phyloP scores from a whole-genome alignment of 78 protist species.

The Monocercomonoides exilis region DNA sequence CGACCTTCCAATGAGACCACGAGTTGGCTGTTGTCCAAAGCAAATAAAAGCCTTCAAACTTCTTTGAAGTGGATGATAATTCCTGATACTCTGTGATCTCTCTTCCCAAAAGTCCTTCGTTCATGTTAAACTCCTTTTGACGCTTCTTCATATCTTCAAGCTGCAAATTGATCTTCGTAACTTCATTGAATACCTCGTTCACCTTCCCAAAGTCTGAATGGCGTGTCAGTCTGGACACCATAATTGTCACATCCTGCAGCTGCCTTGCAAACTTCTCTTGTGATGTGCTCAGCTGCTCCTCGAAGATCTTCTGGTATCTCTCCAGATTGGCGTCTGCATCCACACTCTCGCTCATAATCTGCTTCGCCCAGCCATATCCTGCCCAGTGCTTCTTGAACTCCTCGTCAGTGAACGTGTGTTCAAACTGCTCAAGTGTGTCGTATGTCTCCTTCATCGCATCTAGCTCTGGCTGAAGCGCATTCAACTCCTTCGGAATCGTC shows the following conservation, averaged over 20 bases:
- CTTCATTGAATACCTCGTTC: constrained; percentile 40
- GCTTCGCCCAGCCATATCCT: constrained; percentile 22
- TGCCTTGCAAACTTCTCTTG: constrained; percentile 39
- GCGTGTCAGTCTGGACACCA: constrained; percentile 20
- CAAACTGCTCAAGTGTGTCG: constrained; percentile 42
- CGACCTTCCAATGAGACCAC: constrained; percentile 40
- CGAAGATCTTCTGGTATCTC: constrained; percentile 27
- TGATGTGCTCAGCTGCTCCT: not conserved
- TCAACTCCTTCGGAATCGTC: constrained; percentile 18
- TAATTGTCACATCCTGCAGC: constrained; percentile 17
- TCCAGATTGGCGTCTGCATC: constrained; percentile 14
- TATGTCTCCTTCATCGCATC: not conserved
- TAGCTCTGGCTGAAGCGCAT: not conserved
- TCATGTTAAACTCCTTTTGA: constrained; percentile 28
- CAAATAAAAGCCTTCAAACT: constrained; percentile 55
- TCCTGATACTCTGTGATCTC: constrained; percentile 38
- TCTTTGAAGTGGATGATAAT: constrained; percentile 19
- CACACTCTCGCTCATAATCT: constrained; percentile 9
- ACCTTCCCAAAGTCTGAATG: constrained; percentile 35
- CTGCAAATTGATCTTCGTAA: not conserved
- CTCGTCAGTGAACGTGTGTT: constrained; percentile 13
- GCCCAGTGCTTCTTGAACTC: constrained; percentile 42
- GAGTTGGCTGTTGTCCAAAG: constrained; percentile 62
- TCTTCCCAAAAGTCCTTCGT: constrained; percentile 53
- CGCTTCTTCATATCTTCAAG: constrained; percentile 1